Percentiles rank a stretch among this genome's conserved stretches.
Conservation (phyloP, 805 yeast species). For the Cyberlindnera mycetangii region DNA sequence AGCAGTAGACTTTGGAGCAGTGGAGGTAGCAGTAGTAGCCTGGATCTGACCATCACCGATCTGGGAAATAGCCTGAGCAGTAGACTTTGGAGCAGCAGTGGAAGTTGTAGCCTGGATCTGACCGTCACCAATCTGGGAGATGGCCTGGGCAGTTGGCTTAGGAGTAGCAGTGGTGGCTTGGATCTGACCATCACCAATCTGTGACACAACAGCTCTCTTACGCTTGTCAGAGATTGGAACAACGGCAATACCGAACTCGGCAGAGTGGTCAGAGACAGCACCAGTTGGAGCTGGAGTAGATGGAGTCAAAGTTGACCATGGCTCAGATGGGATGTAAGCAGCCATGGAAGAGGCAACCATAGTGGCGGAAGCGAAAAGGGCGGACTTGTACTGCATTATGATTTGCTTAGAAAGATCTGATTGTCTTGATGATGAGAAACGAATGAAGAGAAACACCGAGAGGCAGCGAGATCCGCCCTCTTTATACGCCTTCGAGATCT, state of each 20-base stretch:
- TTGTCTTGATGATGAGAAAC: slow-evolving; percentile 1
- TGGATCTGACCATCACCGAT: slow-evolving; percentile 46
- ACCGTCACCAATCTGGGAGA: too few relatives aligned
- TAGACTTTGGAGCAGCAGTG: slow-evolving; percentile 8
- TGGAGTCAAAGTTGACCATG: slow-evolving; percentile 45
- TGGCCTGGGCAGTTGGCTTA: too few relatives aligned
- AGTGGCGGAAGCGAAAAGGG: slow-evolving; percentile 40
- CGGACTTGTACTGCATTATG: slow-evolving; percentile 43
- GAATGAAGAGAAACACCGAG: neutral
- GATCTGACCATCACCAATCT: too few relatives aligned
- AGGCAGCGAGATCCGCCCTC: too few relatives aligned
- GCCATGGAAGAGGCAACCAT: slow-evolving; percentile 47
- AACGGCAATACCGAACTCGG: slow-evolving; percentile 44
- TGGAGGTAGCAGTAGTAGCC: slow-evolving; percentile 16
- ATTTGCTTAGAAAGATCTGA: neutral
- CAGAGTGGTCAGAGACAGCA: slow-evolving; percentile 37
- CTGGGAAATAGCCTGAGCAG: slow-evolving; percentile 39
- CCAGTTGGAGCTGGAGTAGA: slow-evolving; percentile 34
- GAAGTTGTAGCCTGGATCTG: slow-evolving; percentile 22
- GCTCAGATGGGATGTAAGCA: slow-evolving; percentile 62
- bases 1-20: slow-evolving; percentile 35
- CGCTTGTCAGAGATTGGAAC: too few relatives aligned
- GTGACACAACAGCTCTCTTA: too few relatives aligned
- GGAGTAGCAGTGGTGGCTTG: slow-evolving; percentile 31
- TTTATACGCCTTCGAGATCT: slow-evolving; percentile 5